phyloP scores from a whole-genome alignment of 768 basidiomycete genomes.

The Collybia nuda region DNA sequence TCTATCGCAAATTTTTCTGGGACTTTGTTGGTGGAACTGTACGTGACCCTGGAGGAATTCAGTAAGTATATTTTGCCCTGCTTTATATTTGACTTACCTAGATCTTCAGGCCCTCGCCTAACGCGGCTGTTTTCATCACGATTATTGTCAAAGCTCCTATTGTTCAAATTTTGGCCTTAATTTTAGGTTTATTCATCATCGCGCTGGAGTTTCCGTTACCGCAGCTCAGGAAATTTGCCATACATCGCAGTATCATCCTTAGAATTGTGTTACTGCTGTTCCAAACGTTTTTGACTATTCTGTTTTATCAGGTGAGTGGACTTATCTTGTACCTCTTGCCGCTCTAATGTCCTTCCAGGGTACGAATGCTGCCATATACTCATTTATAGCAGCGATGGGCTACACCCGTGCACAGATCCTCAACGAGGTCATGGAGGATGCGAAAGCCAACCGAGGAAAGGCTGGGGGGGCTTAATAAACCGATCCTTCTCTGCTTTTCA shows the following conservation, averaged over 20 bases:
- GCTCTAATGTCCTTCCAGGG: constrained; percentile 47
- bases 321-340: neutral
- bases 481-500: constrained; percentile 3
- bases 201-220: constrained; percentile 75
- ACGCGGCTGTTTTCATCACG: constrained; percentile 60
- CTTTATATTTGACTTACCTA: neutral
- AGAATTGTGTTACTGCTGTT: constrained; percentile 63
- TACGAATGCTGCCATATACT: constrained; percentile 81
- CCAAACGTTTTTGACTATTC: constrained; percentile 58
- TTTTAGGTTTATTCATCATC: constrained; percentile 58
- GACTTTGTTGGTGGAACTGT: constrained; percentile 86
- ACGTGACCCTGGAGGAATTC: constrained; percentile 76
- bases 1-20: constrained; percentile 96
- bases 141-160: constrained; percentile 79
- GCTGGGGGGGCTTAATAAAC: constrained; percentile 50
- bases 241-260: constrained; percentile 67
- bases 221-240: constrained; percentile 45
- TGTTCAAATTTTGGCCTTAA: constrained; percentile 67
- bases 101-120: constrained; percentile 54
- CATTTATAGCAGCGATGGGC: constrained; percentile 65
- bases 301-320: constrained; percentile 75
- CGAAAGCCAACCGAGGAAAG: constrained; percentile 61
- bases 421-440: constrained; percentile 70
- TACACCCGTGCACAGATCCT: constrained; percentile 65
- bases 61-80: constrained; percentile 50